Percentiles rank a stretch among this genome's conserved stretches.
phyloP scores from a whole-genome alignment of 78 protist species.

The Abeoforma whisleri region DNA sequence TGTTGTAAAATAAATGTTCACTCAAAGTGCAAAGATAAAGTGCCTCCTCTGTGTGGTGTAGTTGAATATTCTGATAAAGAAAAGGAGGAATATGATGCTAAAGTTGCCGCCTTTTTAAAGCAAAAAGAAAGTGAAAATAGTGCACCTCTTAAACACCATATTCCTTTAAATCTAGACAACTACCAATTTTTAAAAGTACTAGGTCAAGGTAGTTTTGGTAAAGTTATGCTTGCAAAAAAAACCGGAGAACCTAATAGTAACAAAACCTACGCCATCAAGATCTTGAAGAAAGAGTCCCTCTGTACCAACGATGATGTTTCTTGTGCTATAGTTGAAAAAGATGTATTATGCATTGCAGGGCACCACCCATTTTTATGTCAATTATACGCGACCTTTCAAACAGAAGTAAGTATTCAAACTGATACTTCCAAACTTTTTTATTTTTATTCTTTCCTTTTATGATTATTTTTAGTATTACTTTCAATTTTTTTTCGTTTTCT shows the following conservation, averaged over 20 bases:
- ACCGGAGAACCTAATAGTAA: conserved; percentile 11
- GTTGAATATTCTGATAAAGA: no score
- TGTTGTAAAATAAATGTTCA: conserved; percentile 42
- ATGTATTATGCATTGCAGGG: conserved; percentile 18
- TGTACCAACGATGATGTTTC: conserved; percentile 36
- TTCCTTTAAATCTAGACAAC: neutral
- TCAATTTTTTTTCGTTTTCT: neutral
- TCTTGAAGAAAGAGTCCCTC: conserved; percentile 33
- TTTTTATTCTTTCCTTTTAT: neutral
- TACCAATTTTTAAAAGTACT: conserved; percentile 53
- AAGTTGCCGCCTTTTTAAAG: no score
- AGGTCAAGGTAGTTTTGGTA: conserved; percentile 59
- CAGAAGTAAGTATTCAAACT: conserved; percentile 24
- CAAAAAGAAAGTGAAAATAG: no score
- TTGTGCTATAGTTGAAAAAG: conserved; percentile 20
- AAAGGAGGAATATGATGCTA: no score
- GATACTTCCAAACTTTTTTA: no score
- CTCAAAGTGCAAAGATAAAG: conserved; percentile 27
- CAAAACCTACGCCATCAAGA: conserved; percentile 14
- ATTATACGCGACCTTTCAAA: conserved; percentile 32
- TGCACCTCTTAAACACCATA: no score
- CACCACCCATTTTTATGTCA: conserved; percentile 18
- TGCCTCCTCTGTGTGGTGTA: conserved; percentile 33
- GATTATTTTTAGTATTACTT: neutral
- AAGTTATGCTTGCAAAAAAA: conserved; percentile 45